These are phyloP conservation scores for Neurospora sp. DNA, from an alignment of 2,329 filamentous ascomycete species.

Conservation along the genomic window DNA sequence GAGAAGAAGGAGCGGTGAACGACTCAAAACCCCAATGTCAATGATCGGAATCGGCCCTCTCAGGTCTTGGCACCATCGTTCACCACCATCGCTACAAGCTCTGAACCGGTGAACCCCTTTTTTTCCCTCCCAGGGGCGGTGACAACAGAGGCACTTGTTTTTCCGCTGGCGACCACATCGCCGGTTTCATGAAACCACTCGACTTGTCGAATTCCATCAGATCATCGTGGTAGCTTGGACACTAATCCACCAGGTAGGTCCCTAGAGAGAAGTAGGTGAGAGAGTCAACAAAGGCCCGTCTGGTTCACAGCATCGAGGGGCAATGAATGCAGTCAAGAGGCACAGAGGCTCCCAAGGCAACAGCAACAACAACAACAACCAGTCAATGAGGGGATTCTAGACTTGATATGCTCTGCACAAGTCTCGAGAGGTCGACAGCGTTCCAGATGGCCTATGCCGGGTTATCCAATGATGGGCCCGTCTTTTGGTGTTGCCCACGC, in stretches of 20 bases:
- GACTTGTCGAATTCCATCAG: background rate
- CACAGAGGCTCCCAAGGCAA: background rate
- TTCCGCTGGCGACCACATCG: background rate
- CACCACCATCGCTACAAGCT: background rate
- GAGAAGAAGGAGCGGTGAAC: background rate
- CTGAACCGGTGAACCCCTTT: background rate
- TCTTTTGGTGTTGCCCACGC: background rate
- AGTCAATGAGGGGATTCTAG: background rate
- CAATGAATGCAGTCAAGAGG: background rate
- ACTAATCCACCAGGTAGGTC: background rate
- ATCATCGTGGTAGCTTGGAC: background rate
- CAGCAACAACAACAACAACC: background rate
- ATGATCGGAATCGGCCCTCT: background rate
- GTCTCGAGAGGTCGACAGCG: background rate
- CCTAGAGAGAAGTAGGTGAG: background rate
- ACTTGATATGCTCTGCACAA: background rate
- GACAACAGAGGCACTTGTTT: background rate
- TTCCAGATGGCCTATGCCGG: background rate
- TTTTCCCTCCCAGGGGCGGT: background rate
- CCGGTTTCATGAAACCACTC: background rate
- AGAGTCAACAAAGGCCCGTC: background rate
- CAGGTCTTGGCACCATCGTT: background rate
- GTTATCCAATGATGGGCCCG: background rate
- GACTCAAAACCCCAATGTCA: background rate
- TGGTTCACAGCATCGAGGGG: background rate